Conservation (phyloP, 1,139 yeast genomes). For the Suhomyces ambrosiae region DNA sequence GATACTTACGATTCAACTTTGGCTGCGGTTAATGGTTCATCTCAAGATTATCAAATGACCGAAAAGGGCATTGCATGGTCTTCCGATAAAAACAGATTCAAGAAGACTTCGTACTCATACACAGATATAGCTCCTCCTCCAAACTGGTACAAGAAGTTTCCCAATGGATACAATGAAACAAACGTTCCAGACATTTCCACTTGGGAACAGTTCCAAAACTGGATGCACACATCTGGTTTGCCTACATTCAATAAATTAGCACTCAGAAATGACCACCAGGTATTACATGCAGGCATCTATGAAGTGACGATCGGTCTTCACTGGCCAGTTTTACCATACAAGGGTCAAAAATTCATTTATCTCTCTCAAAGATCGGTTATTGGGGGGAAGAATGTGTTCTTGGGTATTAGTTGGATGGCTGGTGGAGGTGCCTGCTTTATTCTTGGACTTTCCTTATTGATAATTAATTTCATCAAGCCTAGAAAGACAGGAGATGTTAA, state of each 20-base stretch:
- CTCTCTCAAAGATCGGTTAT: slow-evolving; percentile 81
- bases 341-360: slow-evolving; percentile 81
- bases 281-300: slow-evolving; percentile 67
- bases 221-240: slow-evolving; percentile 96
- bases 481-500: slow-evolving; percentile 75
- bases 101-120: slow-evolving; percentile 72
- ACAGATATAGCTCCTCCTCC: slow-evolving; percentile 92
- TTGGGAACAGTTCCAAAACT: slow-evolving; percentile 88
- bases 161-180: slow-evolving; percentile 85
- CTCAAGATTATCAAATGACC: slow-evolving; percentile 59
- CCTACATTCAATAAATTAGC: slow-evolving; percentile 84
- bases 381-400: slow-evolving; percentile 87
- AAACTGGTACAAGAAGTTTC: slow-evolving; percentile 81
- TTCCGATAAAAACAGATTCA: slow-evolving; percentile 74
- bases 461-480: slow-evolving; percentile 66
- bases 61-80: slow-evolving; percentile 84
- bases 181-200: slow-evolving; percentile 79
- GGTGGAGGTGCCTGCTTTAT: slow-evolving; percentile 87
- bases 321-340: slow-evolving; percentile 82
- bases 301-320: slow-evolving; percentile 75
- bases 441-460: slow-evolving; percentile 59
- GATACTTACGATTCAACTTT: slow-evolving; percentile 69
- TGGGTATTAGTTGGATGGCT: slow-evolving; percentile 88
- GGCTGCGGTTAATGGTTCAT: slow-evolving; percentile 48
- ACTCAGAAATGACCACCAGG: slow-evolving; percentile 71